Evolutionary conservation across 495 filamentous ascomycete species (phyloP).

Genomic region (Penicillium cinerascens): DNA sequence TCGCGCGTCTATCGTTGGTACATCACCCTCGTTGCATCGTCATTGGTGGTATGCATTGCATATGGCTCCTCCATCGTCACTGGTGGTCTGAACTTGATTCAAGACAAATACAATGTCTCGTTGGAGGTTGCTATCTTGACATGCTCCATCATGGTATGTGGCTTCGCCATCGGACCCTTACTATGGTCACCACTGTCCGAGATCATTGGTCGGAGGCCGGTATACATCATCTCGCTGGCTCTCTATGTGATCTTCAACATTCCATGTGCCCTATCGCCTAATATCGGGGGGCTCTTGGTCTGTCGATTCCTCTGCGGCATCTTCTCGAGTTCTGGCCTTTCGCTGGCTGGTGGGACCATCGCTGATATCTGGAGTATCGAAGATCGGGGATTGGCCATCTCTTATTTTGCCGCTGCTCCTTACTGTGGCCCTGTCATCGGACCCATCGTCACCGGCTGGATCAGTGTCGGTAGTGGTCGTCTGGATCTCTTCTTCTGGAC

Average conservation of each 20-base stretch:
- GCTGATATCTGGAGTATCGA: conserved; percentile 60
- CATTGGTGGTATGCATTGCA: conserved; percentile 53
- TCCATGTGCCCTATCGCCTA: conserved; percentile 53
- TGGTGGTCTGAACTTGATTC: conserved; percentile 56
- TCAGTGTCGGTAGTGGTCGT: conserved; percentile 49
- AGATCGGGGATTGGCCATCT: conserved; percentile 58
- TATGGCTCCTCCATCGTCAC: conserved; percentile 59
- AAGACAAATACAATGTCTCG: conserved; percentile 58
- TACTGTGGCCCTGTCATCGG: conserved; percentile 55
- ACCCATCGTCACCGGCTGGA: conserved; percentile 57
- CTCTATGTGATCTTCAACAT: conserved; percentile 57
- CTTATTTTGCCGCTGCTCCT: conserved; percentile 52
- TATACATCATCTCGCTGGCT: conserved; percentile 50
- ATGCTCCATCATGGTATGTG: conserved; percentile 38
- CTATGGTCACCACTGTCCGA: conserved; percentile 69
- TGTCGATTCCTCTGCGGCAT: conserved; percentile 56
- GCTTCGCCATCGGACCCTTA: conserved; percentile 49
- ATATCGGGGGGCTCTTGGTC: conserved; percentile 52
- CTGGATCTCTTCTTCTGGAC: conserved; percentile 54
- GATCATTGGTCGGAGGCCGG: conserved; percentile 62
- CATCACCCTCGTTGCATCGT: conserved; percentile 49
- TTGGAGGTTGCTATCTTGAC: conserved; percentile 60
- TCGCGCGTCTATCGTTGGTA: conserved; percentile 52
- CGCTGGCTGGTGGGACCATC: conserved; percentile 58
- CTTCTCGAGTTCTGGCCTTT: conserved; percentile 58